A percentile compares a stretch with the other conserved stretches of the same genome.
Evolutionary conservation across 345 rosid genomes (phyloP).

Genomic region (Moricandia moricandioides): DNA sequence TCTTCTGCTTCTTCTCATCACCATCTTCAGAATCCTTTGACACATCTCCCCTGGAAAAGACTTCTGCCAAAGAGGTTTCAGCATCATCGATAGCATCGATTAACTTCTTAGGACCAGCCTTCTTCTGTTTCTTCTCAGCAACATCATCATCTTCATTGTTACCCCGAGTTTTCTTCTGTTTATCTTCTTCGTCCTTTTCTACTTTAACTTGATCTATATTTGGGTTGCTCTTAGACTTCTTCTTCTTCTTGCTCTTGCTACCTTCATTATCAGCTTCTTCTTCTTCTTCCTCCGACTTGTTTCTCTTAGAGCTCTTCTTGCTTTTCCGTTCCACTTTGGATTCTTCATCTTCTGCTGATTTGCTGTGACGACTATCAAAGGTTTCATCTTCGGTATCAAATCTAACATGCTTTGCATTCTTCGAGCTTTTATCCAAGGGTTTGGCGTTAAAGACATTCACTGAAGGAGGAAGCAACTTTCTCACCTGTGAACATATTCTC

Average conservation of each 20-base stretch:
- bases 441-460: conserved; percentile 75
- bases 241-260: conserved; percentile 30
- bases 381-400: conserved; percentile 28
- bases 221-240: conserved; percentile 29
- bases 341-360: conserved; percentile 17
- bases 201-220: neutral
- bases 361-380: conserved; percentile 29
- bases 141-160: conserved; percentile 7
- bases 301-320: conserved; percentile 34
- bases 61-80: conserved; percentile 61
- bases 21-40: conserved; percentile 26
- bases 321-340: conserved; percentile 13
- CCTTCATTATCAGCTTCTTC: conserved; percentile 15
- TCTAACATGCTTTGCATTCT: conserved; percentile 28
- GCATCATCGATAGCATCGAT: conserved; percentile 59
- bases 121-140: conserved; percentile 36
- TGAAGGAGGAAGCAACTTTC: conserved; percentile 47
- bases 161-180: conserved; percentile 13
- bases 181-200: neutral
- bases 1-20: conserved; percentile 34
- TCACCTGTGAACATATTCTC: conserved; percentile 44
- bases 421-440: conserved; percentile 50
- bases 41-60: conserved; percentile 37
- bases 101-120: conserved; percentile 34
- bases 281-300: conserved; percentile 13